phyloP scores from a whole-genome alignment of 2,329 filamentous ascomycete genomes.

The Apiospora hydei region DNA sequence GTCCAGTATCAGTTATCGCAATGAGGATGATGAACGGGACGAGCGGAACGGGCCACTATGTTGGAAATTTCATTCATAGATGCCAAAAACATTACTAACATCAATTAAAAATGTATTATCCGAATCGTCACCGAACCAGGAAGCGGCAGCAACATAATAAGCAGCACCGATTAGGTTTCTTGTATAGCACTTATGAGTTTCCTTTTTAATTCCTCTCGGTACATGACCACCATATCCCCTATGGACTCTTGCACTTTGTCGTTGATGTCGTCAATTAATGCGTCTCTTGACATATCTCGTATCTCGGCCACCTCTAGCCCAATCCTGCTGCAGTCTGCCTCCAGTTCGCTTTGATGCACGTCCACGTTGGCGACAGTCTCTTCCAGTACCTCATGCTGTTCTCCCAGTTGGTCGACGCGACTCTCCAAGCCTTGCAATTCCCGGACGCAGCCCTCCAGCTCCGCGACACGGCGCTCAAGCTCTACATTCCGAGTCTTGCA shows the following conservation, averaged over 20 bases:
- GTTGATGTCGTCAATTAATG: constrained; percentile 1
- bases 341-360: neutral
- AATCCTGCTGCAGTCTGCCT: neutral
- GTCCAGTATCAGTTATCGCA: too few relatives aligned
- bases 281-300: constrained; percentile 6
- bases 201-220: neutral
- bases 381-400: neutral
- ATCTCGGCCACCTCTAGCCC: neutral
- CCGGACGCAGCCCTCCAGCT: neutral
- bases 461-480: neutral
- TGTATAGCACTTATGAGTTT: constrained; percentile 7
- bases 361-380: neutral
- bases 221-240: neutral
- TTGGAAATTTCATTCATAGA: too few relatives aligned
- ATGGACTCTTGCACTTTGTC: neutral
- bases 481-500: neutral
- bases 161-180: neutral
- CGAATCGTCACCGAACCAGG: neutral
- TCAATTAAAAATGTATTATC: too few relatives aligned
- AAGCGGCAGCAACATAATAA: neutral
- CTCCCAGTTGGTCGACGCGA: neutral
- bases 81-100: too few relatives aligned
- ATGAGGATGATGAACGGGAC: too few relatives aligned
- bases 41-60: too few relatives aligned
- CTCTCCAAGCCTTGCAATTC: neutral